These are phyloP conservation scores for Camelina neglecta DNA, from an alignment of 345 rosid genomes.

Conservation along the genomic window DNA sequence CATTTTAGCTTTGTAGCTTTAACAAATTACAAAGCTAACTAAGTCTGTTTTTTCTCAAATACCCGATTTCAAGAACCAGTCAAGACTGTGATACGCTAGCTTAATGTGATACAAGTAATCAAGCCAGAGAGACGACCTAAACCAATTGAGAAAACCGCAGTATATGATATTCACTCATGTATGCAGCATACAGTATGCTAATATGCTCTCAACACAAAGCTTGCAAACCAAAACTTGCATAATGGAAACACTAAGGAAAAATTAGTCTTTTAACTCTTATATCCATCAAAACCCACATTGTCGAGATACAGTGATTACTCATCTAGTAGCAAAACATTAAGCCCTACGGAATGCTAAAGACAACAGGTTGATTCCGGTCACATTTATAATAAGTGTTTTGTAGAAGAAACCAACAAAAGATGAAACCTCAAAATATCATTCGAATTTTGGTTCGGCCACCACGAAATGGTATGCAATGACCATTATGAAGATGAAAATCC, in stretches of 20 bases:
- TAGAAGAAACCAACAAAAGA: slow-evolving; percentile 28
- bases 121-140: slow-evolving; percentile 1
- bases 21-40: background rate
- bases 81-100: background rate
- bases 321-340: slow-evolving; percentile 16
- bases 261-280: slow-evolving; percentile 9
- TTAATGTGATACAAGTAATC: background rate
- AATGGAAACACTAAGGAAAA: background rate
- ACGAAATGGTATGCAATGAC: slow-evolving; percentile 84
- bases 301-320: slow-evolving; percentile 23
- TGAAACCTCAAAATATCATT: slow-evolving; percentile 49
- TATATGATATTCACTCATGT: background rate
- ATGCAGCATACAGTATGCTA: background rate
- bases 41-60: slow-evolving; percentile 9
- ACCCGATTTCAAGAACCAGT: background rate
- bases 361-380: slow-evolving; percentile 24
- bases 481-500: slow-evolving; percentile 67
- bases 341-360: slow-evolving; percentile 16
- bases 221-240: background rate
- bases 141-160: background rate
- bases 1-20: background rate
- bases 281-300: slow-evolving; percentile 11
- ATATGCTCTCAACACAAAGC: slow-evolving; percentile 5
- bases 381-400: background rate
- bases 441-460: slow-evolving; percentile 75